Evolutionary conservation across 345 rosid genomes (phyloP).

Genomic region (Citrus medica): DNA sequence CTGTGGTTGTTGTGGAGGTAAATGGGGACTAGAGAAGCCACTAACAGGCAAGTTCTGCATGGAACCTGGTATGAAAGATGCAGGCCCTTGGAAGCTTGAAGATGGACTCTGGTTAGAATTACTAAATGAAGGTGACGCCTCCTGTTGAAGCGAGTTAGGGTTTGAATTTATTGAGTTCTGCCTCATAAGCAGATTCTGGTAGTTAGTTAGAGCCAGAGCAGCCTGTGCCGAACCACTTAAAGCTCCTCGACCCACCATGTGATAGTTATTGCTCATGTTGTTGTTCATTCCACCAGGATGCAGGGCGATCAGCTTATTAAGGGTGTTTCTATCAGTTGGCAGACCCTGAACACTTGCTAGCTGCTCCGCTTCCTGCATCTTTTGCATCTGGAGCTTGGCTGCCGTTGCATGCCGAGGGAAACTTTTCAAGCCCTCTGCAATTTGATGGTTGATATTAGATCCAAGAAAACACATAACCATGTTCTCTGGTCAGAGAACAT

Average conservation of each 20-base stretch:
- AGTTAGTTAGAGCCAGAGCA: conserved; percentile 69
- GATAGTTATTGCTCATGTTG: conserved; percentile 47
- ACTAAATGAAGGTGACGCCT: conserved; percentile 50
- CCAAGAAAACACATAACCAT: not conserved
- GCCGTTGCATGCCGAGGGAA: conserved; percentile 56
- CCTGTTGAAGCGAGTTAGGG: conserved; percentile 58
- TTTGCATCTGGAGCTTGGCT: conserved; percentile 73
- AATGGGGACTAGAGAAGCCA: conserved; percentile 45
- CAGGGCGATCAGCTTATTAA: conserved; percentile 75
- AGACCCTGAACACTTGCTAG: conserved; percentile 68
- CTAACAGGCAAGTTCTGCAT: conserved; percentile 53
- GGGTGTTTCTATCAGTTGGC: conserved; percentile 73
- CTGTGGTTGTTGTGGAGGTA: conserved; percentile 47
- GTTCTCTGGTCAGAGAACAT: not conserved
- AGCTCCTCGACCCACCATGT: conserved; percentile 54
- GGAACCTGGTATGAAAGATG: conserved; percentile 47
- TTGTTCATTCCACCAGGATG: conserved; percentile 58
- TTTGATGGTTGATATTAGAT: not conserved
- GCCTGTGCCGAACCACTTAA: conserved; percentile 79
- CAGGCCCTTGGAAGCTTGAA: conserved; percentile 59
- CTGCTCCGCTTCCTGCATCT: conserved; percentile 87
- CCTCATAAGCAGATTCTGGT: conserved; percentile 69
- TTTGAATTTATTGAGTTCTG: conserved; percentile 79
- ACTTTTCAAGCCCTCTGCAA: conserved; percentile 87
- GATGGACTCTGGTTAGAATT: conserved; percentile 62